Percentiles rank a stretch among this genome's conserved stretches.
These are phyloP conservation scores for Erythrophleum fordii DNA, from an alignment of 306 rosid species.

Conservation along the genomic window DNA sequence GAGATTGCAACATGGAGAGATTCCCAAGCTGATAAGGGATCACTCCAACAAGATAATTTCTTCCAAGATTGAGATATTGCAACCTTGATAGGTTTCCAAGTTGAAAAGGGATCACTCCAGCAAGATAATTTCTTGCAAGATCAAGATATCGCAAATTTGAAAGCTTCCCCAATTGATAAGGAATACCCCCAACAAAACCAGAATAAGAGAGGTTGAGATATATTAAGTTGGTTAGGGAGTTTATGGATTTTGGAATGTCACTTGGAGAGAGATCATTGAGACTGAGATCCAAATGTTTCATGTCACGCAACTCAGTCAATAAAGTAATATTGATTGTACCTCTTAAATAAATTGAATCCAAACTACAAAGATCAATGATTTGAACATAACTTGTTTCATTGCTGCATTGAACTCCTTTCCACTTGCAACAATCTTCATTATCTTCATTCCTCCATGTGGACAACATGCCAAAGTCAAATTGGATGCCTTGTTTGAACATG, in stretches of 20 bases:
- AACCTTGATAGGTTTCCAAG: not conserved
- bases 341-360: not conserved
- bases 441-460: not conserved
- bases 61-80: not conserved
- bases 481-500: constrained; percentile 3
- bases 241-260: not conserved
- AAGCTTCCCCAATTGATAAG: no score
- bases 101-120: not conserved
- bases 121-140: no score
- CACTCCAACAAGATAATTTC: not conserved
- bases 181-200: no score
- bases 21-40: not conserved
- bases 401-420: constrained; percentile 28
- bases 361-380: constrained; percentile 14
- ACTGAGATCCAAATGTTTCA: constrained; percentile 36
- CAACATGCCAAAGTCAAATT: not conserved
- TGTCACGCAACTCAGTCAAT: not conserved
- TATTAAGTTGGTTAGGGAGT: not conserved
- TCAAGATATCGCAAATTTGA: not conserved
- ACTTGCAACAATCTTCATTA: constrained; percentile 14
- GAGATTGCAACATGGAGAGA: no score
- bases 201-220: no score
- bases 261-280: accelerated
- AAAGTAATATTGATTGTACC: not conserved
- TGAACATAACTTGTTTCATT: constrained; percentile 8